Evolutionary conservation across 1,284 basidiomycete genomes (phyloP), one percentile per base, ranked within the genome.

Genomic region (Rhodofomes roseus): DNA sequence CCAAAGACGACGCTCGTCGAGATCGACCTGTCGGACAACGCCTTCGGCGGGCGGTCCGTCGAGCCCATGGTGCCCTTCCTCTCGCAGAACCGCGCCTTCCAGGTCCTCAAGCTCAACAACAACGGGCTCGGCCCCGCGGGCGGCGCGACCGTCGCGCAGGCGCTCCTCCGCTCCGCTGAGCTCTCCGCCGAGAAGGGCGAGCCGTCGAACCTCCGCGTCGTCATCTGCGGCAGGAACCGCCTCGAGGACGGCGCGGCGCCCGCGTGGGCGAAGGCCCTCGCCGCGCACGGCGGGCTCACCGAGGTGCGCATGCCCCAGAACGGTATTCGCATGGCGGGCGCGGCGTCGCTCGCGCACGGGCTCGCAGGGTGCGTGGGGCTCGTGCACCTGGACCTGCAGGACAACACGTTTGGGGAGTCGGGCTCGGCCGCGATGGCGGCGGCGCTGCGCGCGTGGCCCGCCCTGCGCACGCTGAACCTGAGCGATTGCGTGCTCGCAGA

Each of bases 241-340:
- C 81, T 98, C 55, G 96, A 99, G 79, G 90, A 97, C 70, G 95
- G 94, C 43, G 92, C 89, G 1, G 93, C 96, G 0, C 67, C 79
- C 1, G 81, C 82, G 7, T 98, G 95, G 92, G 94, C 93, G 1
- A 82, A 87, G 52, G 96, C 96, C 1, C 97, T 96, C 66, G 86
- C 86, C 7, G 92, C 87, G 40, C 95, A 98, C 71, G 87, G 85
- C 4, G 85, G 84, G 11, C 82, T 99, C 25, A 79, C 80, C 54
- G 94, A 98, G 69, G 90, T 99, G 39, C 84, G 91, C 65, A 90
- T 99, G 88, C 93, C 92, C 41, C 96, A 99, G 79, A 98, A 99
- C 70, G 97, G 96, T 2, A 98, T 99, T 68, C 83, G 96, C 64
- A 95, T 94, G 89, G 89, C 91, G 63, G 96, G 97, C 7, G 92